Base-by-base conservation (phyloP, 768 basidiomycete species). In the Lyophyllum atratum region DNA sequence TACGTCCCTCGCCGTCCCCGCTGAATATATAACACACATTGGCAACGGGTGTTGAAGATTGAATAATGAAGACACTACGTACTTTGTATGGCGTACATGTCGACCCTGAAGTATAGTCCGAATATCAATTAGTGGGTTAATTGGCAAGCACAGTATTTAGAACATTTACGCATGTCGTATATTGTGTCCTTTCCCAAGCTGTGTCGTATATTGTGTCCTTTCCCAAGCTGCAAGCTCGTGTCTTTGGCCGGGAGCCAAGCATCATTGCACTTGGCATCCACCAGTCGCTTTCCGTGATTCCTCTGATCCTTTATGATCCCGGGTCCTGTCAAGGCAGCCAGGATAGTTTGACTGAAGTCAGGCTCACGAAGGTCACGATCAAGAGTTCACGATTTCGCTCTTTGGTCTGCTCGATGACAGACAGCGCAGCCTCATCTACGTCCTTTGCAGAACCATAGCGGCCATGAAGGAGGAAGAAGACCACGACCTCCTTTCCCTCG, bases 1-100 rank as follows among this genome's bases (percentile, higher is more conserved):
- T 7, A 94, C 80, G 64, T 95, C 94, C 34, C 80, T 74, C 2
- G 85, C 84, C 0, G 92, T 88, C 1, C 92, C 92, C 49, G 66
- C 79, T 80, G n/a, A 40, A 40, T 4, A 40, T 10, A 15, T 4
- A 19, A 40, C 39, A 44, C n/a, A 21, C 22, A 2, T 52, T 26
- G 3, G 28, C 34, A 37, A 15, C 3, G 8, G 14, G 34, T 4
- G 34, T 9, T n/a, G n/a, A n/a, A n/a, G n/a, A n/a, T n/a, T n/a
- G 3, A 37, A 37, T 37, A 14, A 14, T 12, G 14, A 9, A 37
- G 34, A 17, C 21, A 39, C 29, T 10, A 10, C 71, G 51, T 58
- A 79, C 79, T 63, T 66, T 79, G 77, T 2, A 78, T 79, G 8
- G 74, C 64, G 56, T 78, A 80, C 80, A 82, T 82, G 55, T 82